Conservation (phyloP, 2,329 filamentous ascomycete genomes). For the Colletotrichum tabaci region DNA sequence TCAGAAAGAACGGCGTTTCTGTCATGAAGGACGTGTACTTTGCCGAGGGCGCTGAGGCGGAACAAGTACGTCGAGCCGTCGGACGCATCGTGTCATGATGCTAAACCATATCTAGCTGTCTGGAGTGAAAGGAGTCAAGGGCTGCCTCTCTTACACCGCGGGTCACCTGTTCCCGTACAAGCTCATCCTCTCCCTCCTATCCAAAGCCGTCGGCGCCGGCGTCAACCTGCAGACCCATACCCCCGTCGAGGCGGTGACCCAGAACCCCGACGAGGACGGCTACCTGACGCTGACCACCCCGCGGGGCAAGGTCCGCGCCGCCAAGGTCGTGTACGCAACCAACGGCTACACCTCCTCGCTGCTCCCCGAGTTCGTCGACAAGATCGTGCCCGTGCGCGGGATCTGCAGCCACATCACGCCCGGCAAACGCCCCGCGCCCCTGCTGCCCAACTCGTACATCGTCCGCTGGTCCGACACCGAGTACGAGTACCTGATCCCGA, state of each 20-base stretch:
- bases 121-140: slow-evolving; percentile 57
- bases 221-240: slow-evolving; percentile 49
- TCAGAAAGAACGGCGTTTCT: slow-evolving; percentile 48
- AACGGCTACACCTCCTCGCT: slow-evolving; percentile 49
- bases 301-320: slow-evolving; percentile 44
- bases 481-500: slow-evolving; percentile 78
- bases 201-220: slow-evolving; percentile 42
- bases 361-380: slow-evolving; percentile 44
- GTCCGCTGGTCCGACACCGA: slow-evolving; percentile 71
- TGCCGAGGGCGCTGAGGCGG: slow-evolving; percentile 47
- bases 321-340: slow-evolving; percentile 46
- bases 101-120: slow-evolving; percentile 57
- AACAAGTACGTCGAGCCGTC: slow-evolving; percentile 47
- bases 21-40: slow-evolving; percentile 50
- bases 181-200: slow-evolving; percentile 48
- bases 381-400: slow-evolving; percentile 47
- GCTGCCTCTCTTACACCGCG: slow-evolving; percentile 55
- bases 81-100: slow-evolving; percentile 49
- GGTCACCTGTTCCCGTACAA: slow-evolving; percentile 47
- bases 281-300: slow-evolving; percentile 41
- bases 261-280: slow-evolving; percentile 14
- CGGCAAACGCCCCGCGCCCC: slow-evolving; percentile 50
- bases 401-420: slow-evolving; percentile 50
- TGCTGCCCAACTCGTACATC: slow-evolving; percentile 68
- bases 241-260: slow-evolving; percentile 13